Percentiles rank a stretch among this genome's conserved stretches.
Evolutionary conservation across 441 rosid species (phyloP).

Genomic region (Populus hybrid): DNA sequence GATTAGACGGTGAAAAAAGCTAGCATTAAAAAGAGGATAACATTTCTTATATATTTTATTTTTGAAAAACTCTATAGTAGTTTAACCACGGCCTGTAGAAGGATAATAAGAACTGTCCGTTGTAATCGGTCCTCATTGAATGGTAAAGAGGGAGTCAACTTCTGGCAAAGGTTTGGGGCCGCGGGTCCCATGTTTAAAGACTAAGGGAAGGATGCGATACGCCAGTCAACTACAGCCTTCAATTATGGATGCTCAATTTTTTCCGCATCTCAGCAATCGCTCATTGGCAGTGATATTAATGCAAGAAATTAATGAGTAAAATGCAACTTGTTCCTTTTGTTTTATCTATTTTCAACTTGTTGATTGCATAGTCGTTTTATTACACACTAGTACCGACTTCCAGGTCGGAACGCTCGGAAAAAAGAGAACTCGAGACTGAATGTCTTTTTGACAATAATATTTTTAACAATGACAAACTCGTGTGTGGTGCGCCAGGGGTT

Average conservation of each 20-base stretch:
- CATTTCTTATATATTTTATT: neutral
- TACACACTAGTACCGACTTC: neutral
- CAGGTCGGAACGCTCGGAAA: neutral
- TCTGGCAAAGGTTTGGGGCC: neutral
- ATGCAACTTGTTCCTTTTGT: neutral
- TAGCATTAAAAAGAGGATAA: neutral
- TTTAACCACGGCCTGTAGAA: neutral
- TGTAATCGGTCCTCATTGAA: neutral
- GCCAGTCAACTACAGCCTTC: conserved; percentile 10
- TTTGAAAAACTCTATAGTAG: neutral
- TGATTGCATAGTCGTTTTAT: neutral
- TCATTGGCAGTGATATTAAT: neutral
- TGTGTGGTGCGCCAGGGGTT: too few species aligned
- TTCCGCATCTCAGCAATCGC: neutral
- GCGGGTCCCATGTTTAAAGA: neutral
- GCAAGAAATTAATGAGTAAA: neutral
- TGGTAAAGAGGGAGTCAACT: conserved; percentile 3
- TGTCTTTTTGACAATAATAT: neutral
- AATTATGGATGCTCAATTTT: neutral
- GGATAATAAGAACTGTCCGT: neutral
- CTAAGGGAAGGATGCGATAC: neutral
- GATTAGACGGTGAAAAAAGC: neutral
- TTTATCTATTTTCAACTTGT: neutral
- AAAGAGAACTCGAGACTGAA: neutral
- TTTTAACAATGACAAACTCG: too few species aligned